Evolutionary conservation across 495 filamentous ascomycete genomes (phyloP), one percentile per base, ranked within the genome.

Genomic region (Aspergillus haitiensis): DNA sequence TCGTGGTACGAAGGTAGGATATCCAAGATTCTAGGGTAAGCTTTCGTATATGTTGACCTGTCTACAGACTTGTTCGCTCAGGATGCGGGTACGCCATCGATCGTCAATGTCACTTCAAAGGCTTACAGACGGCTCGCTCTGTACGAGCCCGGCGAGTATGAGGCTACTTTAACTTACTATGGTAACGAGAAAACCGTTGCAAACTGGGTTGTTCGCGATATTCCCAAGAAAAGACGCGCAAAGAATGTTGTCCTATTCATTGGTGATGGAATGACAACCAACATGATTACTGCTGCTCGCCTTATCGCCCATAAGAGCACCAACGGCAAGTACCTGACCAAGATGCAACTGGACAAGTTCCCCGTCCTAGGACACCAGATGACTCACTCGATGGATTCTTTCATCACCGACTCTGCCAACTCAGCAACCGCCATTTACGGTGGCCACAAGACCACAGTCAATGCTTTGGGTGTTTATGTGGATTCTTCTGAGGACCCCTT

Each of bases 201-300:
- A 1, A 83, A 79, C 59, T 91, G 88, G 88, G 67, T 82, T 8
- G 88, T 91, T 9, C 82, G 88, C n/a, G 84, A 86, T 52, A 60
- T 90, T 10, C 77, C 78, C 16, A 77, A 77, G 5, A 75, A 77
- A 70, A 84, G 87, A 67, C 87, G 82, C 73, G 84, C 88, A 3
- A 91, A 91, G 83, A 91, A 91, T 64, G 82, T 91, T 58, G 81
- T 91, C 53, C 79, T 91, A 50, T 91, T 91, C 74, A 85, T 91
- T 53, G 88, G 88, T 69, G 87, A 89, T 59, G 87, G 88, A 54
- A 91, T 91, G 88, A 90, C 88, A 5, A 90, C 86, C 34, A 90
- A 89, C 72, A 91, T 91, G 88, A 82, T 83, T 62, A 84, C 79
- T 13, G 86, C 86, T 47, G 87, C 87, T n/a, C 84, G 88, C 36